phyloP scores from a whole-genome alignment of 345 rosid species.

The Eucalyptus pumila region DNA sequence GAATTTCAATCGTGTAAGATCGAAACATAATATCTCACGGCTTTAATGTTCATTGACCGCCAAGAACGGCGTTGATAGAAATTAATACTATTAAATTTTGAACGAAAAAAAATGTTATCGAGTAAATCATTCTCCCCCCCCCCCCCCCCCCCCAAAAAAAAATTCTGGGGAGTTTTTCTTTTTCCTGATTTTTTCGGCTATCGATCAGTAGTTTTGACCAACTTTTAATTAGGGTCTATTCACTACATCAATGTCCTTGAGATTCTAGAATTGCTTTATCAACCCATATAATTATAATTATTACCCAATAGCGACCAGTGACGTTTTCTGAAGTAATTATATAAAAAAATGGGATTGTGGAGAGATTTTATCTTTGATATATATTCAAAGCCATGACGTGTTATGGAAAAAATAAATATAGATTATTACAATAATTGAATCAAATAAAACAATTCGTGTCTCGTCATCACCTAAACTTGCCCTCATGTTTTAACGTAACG shows the following conservation, averaged over 20 bases:
- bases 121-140: not conserved
- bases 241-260: not conserved
- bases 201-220: not conserved
- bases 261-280: not conserved
- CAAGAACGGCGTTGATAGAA: not conserved
- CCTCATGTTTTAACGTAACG: not conserved
- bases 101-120: not conserved
- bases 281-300: not conserved
- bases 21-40: not conserved
- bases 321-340: not conserved
- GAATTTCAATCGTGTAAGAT: not conserved
- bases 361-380: not conserved
- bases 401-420: not conserved
- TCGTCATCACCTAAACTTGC: not conserved
- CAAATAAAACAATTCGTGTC: not conserved
- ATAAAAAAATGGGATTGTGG: not conserved
- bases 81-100: not conserved
- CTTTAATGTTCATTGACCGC: not conserved
- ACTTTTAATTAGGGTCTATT: not conserved
- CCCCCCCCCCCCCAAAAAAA: too few relatives aligned
- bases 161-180: not conserved
- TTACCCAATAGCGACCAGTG: not conserved
- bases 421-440: not conserved
- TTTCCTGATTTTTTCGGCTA: not conserved
- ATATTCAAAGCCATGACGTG: not conserved